Evolutionary conservation across 768 basidiomycete species (phyloP).

Genomic region (Tylopilus intermedius): DNA sequence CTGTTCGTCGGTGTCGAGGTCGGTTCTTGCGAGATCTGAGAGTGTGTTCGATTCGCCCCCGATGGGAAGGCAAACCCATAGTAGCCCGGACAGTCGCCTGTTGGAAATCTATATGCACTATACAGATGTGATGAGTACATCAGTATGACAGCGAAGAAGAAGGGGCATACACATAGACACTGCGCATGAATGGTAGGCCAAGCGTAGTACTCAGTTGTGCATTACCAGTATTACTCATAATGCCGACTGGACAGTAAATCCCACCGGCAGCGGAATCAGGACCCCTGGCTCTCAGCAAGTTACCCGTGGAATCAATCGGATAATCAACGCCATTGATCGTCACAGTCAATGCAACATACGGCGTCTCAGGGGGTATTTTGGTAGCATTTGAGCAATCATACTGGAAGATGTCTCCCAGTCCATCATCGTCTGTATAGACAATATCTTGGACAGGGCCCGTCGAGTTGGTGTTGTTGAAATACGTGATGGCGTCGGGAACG

Average conservation of each 20-base stretch:
- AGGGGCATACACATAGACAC: constrained; percentile 25
- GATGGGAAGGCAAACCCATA: constrained; percentile 31
- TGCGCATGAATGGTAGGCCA: constrained; percentile 28
- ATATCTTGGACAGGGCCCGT: too few species aligned
- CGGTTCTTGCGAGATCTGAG: constrained; percentile 28
- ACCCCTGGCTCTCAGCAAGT: constrained; percentile 14
- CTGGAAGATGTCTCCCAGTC: too few species aligned
- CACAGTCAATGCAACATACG: constrained; percentile 10
- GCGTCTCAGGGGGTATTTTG: too few species aligned
- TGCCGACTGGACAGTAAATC: constrained; percentile 21
- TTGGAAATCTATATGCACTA: constrained; percentile 32
- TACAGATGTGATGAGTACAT: too few species aligned
- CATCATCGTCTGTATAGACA: too few species aligned
- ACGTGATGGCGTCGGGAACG: too few species aligned
- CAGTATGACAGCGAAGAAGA: too few species aligned
- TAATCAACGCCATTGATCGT: constrained; percentile 27
- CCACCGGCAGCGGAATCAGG: background rate
- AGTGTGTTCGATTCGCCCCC: constrained; percentile 24
- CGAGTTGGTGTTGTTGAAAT: too few species aligned
- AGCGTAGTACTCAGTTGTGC: constrained; percentile 13
- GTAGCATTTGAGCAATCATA: too few species aligned
- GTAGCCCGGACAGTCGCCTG: constrained; percentile 26
- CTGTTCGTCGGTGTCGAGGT: constrained; percentile 24
- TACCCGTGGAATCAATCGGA: constrained; percentile 20
- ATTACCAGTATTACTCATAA: constrained; percentile 12